Conservation (phyloP, 306 rosid genomes). For the Citrullus colocynthis region DNA sequence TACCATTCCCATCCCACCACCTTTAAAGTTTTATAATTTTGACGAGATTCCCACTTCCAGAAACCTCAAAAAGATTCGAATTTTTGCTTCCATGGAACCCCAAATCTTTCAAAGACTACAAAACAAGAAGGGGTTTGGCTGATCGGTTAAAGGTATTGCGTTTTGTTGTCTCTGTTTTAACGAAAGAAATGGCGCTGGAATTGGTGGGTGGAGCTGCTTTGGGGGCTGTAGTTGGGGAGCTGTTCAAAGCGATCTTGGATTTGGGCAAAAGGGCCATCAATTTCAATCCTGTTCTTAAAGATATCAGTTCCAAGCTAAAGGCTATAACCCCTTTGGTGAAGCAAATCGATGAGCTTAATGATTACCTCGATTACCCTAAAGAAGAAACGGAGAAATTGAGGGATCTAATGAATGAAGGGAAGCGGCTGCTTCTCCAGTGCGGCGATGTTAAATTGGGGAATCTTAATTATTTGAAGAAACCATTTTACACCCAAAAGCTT, state of each 20-base stretch:
- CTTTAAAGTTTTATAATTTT: not conserved
- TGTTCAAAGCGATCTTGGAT: slow-evolving; percentile 5
- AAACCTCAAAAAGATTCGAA: not conserved
- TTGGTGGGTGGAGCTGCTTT: slow-evolving; percentile 9
- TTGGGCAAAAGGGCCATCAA: slow-evolving; percentile 10
- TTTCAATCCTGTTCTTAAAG: slow-evolving; percentile 15
- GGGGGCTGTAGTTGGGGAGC: slow-evolving; percentile 14
- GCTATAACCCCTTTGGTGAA: slow-evolving; percentile 9
- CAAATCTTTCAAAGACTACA: not conserved
- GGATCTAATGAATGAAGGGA: slow-evolving; percentile 12
- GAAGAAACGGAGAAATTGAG: slow-evolving; percentile 10
- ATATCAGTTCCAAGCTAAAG: slow-evolving; percentile 5
- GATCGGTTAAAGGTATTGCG: not conserved
- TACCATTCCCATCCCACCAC: not conserved
- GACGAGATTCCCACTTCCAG: not conserved
- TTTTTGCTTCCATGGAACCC: not conserved
- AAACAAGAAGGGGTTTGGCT: not conserved
- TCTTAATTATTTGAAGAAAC: not conserved
- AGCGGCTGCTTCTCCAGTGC: slow-evolving; percentile 21
- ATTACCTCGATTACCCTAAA: slow-evolving; percentile 11
- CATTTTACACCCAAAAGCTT: slow-evolving; percentile 21
- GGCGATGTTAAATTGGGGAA: slow-evolving; percentile 22
- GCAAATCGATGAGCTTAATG: slow-evolving; percentile 14
- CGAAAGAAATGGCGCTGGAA: not conserved
- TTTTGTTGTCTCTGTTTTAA: not conserved